Percentiles rank a stretch among this genome's conserved stretches.
phyloP scores from a whole-genome alignment of 768 basidiomycete genomes.

The Scleroderma bovista region DNA sequence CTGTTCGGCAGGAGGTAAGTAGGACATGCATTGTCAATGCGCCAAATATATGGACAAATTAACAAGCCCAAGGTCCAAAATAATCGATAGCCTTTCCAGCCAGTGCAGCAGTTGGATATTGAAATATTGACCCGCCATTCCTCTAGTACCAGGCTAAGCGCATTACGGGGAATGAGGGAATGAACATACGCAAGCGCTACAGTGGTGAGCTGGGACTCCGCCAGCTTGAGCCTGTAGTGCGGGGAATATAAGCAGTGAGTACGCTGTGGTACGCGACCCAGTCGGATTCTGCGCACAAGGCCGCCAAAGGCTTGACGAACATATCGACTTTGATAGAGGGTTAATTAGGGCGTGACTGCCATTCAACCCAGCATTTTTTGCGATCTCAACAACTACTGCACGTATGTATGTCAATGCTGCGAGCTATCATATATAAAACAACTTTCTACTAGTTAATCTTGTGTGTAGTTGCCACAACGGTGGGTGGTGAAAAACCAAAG shows the following conservation, averaged over 20 bases:
- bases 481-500: no score
- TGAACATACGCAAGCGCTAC: conserved; percentile 65
- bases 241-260: conserved; percentile 48
- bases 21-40: conserved; percentile 37
- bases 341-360: no score
- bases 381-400: no score
- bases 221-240: conserved; percentile 57
- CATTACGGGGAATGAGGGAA: background rate
- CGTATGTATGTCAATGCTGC: no score
- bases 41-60: conserved; percentile 49
- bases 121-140: conserved; percentile 75
- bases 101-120: conserved; percentile 70
- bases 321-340: no score
- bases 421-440: no score
- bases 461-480: no score
- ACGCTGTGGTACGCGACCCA: conserved; percentile 29
- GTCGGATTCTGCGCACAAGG: no score
- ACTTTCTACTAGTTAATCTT: no score
- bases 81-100: conserved; percentile 65
- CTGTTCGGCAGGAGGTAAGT: conserved; percentile 5
- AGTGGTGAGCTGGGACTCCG: conserved; percentile 74
- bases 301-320: no score
- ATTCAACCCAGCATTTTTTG: no score
- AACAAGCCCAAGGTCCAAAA: conserved; percentile 64
- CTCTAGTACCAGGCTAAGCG: conserved; percentile 37